Conservation (phyloP, 148 eudicot genomes). For the Nepenthes gracilis region DNA sequence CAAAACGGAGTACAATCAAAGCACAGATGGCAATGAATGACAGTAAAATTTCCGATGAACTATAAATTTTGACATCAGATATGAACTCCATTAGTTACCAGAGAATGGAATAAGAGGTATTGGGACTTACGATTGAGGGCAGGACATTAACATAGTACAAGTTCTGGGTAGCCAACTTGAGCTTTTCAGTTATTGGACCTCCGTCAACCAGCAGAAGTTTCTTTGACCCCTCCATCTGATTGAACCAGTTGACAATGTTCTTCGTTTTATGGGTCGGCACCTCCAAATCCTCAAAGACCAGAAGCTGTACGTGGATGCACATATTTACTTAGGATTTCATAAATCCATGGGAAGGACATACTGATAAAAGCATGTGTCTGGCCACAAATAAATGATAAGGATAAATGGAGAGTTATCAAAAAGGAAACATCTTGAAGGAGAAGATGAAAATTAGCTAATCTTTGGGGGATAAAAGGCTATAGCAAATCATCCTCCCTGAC, state of each 20-base stretch:
- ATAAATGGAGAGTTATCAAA: too few relatives aligned
- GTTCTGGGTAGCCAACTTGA: slow-evolving; percentile 85
- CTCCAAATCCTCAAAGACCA: slow-evolving; percentile 72
- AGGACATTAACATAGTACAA: slow-evolving; percentile 69
- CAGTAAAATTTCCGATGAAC: neutral
- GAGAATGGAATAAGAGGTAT: neutral
- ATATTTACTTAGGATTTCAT: neutral
- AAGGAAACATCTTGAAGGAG: too few relatives aligned
- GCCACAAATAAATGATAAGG: neutral
- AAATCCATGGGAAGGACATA: neutral
- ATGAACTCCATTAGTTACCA: too few relatives aligned
- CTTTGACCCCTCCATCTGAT: slow-evolving; percentile 60
- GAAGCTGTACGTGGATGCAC: slow-evolving; percentile 41
- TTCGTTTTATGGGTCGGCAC: slow-evolving; percentile 89
- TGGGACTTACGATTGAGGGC: slow-evolving; percentile 76
- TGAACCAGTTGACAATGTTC: slow-evolving; percentile 65
- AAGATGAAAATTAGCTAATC: too few relatives aligned
- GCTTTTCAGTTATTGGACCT: slow-evolving; percentile 55
- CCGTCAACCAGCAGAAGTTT: slow-evolving; percentile 85
- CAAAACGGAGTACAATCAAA: neutral
- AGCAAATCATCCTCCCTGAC: too few relatives aligned
- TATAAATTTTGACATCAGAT: neutral
- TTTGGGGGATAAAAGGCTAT: too few relatives aligned
- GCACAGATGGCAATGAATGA: neutral
- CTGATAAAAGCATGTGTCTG: neutral